Evolutionary conservation across 768 basidiomycete species (phyloP), one percentile per base, ranked within the genome.

Genomic region (Lactifluus pinguis): DNA sequence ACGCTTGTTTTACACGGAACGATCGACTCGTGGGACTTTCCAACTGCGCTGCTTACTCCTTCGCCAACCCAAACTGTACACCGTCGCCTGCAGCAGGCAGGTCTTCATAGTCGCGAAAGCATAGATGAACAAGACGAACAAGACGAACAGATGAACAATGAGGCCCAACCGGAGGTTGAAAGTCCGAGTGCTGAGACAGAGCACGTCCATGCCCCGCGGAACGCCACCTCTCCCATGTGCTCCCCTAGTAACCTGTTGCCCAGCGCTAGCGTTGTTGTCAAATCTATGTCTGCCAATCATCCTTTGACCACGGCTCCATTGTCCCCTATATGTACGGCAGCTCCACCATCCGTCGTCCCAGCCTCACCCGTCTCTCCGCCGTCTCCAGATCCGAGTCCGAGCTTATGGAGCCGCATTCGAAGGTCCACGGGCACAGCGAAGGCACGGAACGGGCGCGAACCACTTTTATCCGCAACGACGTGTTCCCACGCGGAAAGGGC

Each of bases 21-120:
- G 10, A 72, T 85, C 57, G 89, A 87, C 57, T 90, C 89, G 3
- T 92, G 89, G 89, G 89, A 92, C 69, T 92, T 92, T 70, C 70
- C 78, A 25, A 75, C 80, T 0, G 81, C 13, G 7, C 11, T 62
- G 10, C 25, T 11, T 9, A 9, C 41, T 1, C 56, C 61, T 36
- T 62, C 61, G 19, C 61, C 61, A 17, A 62, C 52, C n/a, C 55
- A 53, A 30, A 29, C 61, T 17, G 52, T 58, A 29, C 53, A 44
- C 19, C 48, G 25, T 49, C 47, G 39, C 52, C 30, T 39, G 25
- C 52, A 19, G 15, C 41, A 6, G 5, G 19, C 38, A 11, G 30
- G 45, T 39, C 48, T 39, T 29, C 53, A 44, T 5, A 21, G 15
- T 14, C 53, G 17, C 39, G n/a, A 25, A 6, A 41, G 21, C 21